Evolutionary conservation across 306 rosid species (phyloP).

Genomic region (Sicyos edulis): DNA sequence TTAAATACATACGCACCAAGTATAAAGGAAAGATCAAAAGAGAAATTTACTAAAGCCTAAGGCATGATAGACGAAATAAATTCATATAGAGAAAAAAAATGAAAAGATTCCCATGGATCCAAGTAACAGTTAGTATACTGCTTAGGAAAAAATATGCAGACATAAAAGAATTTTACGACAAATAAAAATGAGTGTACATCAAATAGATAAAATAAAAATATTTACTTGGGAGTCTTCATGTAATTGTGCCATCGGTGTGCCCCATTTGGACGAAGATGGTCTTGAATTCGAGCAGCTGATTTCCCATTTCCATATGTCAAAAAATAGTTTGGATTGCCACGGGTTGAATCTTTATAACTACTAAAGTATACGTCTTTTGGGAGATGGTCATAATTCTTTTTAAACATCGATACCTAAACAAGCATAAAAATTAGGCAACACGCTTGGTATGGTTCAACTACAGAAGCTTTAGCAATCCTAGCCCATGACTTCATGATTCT

Average conservation of each 20-base stretch:
- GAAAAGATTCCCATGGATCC: background rate
- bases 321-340: slow-evolving; percentile 94
- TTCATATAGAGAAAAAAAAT: background rate
- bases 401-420: slow-evolving; percentile 89
- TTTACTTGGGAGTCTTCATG: slow-evolving; percentile 87
- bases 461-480: slow-evolving; percentile 4
- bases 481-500: background rate
- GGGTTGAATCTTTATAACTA: slow-evolving; percentile 79
- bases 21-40: slow-evolving; percentile 1
- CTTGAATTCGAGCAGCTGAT: slow-evolving; percentile 90
- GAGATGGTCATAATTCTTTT: slow-evolving; percentile 92
- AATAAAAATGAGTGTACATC: slow-evolving; percentile 18
- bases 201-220: slow-evolving; percentile 22
- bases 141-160: background rate
- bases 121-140: background rate
- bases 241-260: slow-evolving; percentile 99
- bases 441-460: background rate
- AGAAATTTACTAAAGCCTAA: background rate
- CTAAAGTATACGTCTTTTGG: slow-evolving; percentile 90
- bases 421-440: slow-evolving; percentile 22
- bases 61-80: background rate
- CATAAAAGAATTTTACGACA: background rate
- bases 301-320: slow-evolving; percentile 97
- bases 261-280: slow-evolving; percentile 96
- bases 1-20: slow-evolving; percentile 5